A percentile compares a stretch with the other conserved stretches of the same genome.
phyloP scores from a whole-genome alignment of 2,329 filamentous ascomycete species.

The Fusarium lateritium region DNA sequence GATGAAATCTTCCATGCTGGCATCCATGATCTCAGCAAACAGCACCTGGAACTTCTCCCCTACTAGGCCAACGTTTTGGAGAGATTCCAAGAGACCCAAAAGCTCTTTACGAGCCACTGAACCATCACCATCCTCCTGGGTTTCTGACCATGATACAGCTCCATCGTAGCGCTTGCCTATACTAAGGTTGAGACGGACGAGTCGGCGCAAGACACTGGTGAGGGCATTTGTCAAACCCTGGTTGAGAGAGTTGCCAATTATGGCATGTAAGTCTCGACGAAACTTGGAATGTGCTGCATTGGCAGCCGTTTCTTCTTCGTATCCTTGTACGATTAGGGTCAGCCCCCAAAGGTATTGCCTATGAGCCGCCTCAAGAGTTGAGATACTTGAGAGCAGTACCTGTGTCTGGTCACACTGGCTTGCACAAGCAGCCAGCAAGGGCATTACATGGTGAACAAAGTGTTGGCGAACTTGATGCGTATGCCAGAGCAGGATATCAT shows the following conservation, averaged over 20 bases:
- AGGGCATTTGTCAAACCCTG: conserved; percentile 68
- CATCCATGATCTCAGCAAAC: conserved; percentile 80
- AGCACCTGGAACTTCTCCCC: conserved; percentile 79
- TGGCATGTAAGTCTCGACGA: conserved; percentile 72
- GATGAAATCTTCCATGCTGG: conserved; percentile 75
- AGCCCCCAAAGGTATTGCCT: conserved; percentile 71
- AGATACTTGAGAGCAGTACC: conserved; percentile 66
- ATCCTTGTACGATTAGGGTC: conserved; percentile 65
- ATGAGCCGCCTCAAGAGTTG: conserved; percentile 72
- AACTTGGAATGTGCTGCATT: conserved; percentile 65
- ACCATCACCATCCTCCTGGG: conserved; percentile 49
- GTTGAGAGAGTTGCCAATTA: conserved; percentile 75
- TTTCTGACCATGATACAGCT: conserved; percentile 20
- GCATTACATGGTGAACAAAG: conserved; percentile 72
- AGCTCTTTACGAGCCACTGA: conserved; percentile 65
- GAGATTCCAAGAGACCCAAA: conserved; percentile 68
- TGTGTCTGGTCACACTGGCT: conserved; percentile 60
- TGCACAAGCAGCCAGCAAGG: conserved; percentile 66
- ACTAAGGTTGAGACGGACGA: conserved; percentile 66
- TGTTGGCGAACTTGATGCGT: conserved; percentile 72
- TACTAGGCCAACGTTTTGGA: conserved; percentile 76
- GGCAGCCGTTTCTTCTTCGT: conserved; percentile 57
- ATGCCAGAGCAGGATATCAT: conserved; percentile 73
- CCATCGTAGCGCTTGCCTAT: conserved; percentile 37
- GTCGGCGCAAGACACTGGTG: conserved; percentile 66